Conservation (phyloP, 1,284 basidiomycete species). For the Paramarasmius palmivorus region DNA sequence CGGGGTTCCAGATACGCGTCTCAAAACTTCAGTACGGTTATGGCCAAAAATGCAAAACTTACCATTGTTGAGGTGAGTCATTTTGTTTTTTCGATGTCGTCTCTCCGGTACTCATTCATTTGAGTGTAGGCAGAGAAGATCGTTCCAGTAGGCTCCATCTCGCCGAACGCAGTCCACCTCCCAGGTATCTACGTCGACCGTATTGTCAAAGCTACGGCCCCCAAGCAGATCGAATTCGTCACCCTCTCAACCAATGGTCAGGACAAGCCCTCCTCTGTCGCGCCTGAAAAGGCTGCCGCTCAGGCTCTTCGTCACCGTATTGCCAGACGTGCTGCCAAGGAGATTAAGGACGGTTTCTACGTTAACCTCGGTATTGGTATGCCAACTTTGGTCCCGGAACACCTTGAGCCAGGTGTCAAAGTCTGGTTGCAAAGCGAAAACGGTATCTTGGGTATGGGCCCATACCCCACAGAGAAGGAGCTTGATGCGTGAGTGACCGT, state of each 20-base stretch:
- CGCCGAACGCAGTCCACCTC: constrained; percentile 83
- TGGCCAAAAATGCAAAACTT: constrained; percentile 88
- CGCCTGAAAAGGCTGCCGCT: constrained; percentile 54
- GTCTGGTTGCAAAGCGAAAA: constrained; percentile 97
- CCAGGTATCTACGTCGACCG: constrained; percentile 89
- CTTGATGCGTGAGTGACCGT: constrained; percentile 79
- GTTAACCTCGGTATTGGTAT: constrained; percentile 84
- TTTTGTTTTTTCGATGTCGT: background rate
- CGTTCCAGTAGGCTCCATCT: constrained; percentile 83
- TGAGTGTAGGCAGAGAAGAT: constrained; percentile 83
- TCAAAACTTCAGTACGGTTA: constrained; percentile 85
- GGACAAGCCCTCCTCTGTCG: constrained; percentile 22
- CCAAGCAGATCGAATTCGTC: constrained; percentile 80
- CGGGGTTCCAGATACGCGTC: constrained; percentile 68
- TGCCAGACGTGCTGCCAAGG: constrained; percentile 85
- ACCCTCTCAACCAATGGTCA: constrained; percentile 59
- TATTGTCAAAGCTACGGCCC: constrained; percentile 75
- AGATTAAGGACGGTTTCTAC: constrained; percentile 89
- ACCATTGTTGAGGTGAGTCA: constrained; percentile 83
- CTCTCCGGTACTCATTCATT: constrained; percentile 2
- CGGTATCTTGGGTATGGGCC: constrained; percentile 93
- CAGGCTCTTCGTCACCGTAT: constrained; percentile 70
- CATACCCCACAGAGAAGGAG: constrained; percentile 85
- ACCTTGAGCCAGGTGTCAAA: constrained; percentile 74
- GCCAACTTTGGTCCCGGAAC: constrained; percentile 91